A percentile compares a stretch with the other conserved stretches of the same genome.
phyloP scores from a whole-genome alignment of 306 rosid genomes.

The Citrullus colocynthis region DNA sequence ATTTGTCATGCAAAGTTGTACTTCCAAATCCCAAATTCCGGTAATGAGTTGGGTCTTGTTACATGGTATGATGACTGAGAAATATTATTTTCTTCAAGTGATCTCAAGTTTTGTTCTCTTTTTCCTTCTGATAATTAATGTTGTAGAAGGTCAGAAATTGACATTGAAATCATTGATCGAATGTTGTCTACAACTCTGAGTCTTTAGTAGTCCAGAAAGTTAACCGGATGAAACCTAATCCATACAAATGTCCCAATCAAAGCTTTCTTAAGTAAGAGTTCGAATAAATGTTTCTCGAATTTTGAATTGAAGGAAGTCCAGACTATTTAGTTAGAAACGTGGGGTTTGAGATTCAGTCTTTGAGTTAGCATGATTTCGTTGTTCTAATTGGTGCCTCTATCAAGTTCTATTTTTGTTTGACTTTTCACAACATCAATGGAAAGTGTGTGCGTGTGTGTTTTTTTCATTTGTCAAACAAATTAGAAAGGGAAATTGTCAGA shows the following conservation, averaged over 20 bases:
- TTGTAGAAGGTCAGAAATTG: not conserved
- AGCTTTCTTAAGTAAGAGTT: not conserved
- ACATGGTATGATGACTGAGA: not conserved
- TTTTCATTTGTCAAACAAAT: no score
- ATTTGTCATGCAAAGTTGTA: slow-evolving; percentile 62
- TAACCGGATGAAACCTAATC: not conserved
- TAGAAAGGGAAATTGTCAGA: no score
- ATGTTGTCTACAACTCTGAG: not conserved
- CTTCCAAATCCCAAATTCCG: slow-evolving; percentile 74
- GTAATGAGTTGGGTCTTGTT: slow-evolving; percentile 32
- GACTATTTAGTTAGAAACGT: not conserved
- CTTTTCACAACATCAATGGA: no score
- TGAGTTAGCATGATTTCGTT: not conserved
- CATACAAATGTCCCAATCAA: not conserved
- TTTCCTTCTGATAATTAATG: not conserved
- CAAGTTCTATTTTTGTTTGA: not conserved
- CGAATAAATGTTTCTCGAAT: not conserved
- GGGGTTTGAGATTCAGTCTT: not conserved
- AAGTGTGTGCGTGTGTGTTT: no score
- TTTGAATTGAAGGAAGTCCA: not conserved
- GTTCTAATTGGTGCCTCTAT: not conserved
- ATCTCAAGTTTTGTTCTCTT: not conserved
- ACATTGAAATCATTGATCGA: not conserved
- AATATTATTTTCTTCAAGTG: slow-evolving; percentile 2
- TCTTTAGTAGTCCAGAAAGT: not conserved